These are phyloP conservation scores for Artemisia princeps DNA, from an alignment of 140 eudicot species.

Conservation along the genomic window DNA sequence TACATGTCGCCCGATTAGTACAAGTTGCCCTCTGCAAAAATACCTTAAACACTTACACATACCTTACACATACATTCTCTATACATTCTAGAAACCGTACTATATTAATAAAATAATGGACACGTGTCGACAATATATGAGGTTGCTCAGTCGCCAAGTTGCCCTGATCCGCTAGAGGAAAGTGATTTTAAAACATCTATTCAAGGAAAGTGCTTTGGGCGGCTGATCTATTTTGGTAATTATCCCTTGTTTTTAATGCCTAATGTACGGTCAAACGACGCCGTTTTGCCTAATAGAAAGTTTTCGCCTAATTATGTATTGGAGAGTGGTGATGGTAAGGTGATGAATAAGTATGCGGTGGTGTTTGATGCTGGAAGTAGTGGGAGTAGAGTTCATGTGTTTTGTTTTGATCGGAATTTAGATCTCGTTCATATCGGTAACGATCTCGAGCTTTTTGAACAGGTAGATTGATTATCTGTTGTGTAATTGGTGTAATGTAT, in stretches of 20 bases:
- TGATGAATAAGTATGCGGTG: slow-evolving; percentile 46
- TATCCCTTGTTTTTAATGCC: slow-evolving; percentile 65
- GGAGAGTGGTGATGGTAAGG: slow-evolving; percentile 10
- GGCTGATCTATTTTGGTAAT: too few relatives aligned
- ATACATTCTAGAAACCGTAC: too few relatives aligned
- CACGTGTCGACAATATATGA: too few relatives aligned
- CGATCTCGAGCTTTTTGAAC: slow-evolving; percentile 72
- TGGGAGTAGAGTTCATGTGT: slow-evolving; percentile 87
- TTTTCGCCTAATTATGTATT: slow-evolving; percentile 37
- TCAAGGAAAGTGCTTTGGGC: too few relatives aligned
- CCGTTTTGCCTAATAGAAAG: slow-evolving; percentile 33
- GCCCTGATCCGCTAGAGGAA: too few relatives aligned
- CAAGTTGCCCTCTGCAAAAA: too few relatives aligned
- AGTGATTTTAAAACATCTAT: too few relatives aligned
- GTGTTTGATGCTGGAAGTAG: slow-evolving; percentile 92
- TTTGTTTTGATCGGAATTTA: slow-evolving; percentile 58
- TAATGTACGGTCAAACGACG: slow-evolving; percentile 23
- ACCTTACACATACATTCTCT: too few relatives aligned
- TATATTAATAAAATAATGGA: too few relatives aligned
- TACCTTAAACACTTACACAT: too few relatives aligned
- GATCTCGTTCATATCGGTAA: slow-evolving; percentile 78
- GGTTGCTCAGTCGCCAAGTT: too few relatives aligned
- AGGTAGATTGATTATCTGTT: slow-evolving; percentile 34
- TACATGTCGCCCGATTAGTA: too few relatives aligned
- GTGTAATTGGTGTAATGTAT: background rate